Percentiles rank a stretch among this genome's conserved stretches.
phyloP scores from a whole-genome alignment of 345 rosid species.

The Dipteronia dyeriana region DNA sequence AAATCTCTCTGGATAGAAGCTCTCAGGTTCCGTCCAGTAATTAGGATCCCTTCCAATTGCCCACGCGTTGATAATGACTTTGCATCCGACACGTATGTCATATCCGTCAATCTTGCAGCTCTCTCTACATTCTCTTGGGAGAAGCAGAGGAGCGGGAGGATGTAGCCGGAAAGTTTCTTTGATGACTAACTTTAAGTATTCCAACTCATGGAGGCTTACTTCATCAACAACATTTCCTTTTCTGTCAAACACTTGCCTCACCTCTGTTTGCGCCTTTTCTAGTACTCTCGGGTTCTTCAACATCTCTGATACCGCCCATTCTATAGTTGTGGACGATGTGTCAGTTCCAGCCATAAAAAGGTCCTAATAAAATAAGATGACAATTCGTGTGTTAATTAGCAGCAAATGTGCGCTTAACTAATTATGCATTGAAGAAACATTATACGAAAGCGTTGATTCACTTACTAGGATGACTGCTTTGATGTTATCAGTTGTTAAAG shows the following conservation, averaged over 20 bases:
- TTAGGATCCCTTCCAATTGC: conserved; percentile 30
- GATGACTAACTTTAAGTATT: conserved; percentile 23
- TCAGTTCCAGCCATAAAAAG: conserved; percentile 21
- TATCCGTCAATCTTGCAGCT: conserved; percentile 17
- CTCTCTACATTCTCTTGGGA: conserved; percentile 32
- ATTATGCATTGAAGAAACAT: too few relatives aligned
- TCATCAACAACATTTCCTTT: conserved; percentile 24
- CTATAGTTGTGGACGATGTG: conserved; percentile 16
- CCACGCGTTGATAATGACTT: conserved; percentile 29
- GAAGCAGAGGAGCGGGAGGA: conserved; percentile 29
- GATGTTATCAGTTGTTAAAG: conserved; percentile 12
- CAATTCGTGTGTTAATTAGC: too few relatives aligned
- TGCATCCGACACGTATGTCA: conserved; percentile 13
- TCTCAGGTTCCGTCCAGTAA: conserved; percentile 28
- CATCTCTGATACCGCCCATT: conserved; percentile 35
- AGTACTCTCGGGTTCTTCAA: conserved; percentile 24
- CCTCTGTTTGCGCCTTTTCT: conserved; percentile 30
- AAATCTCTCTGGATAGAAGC: conserved; percentile 30
- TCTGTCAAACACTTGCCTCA: conserved; percentile 22
- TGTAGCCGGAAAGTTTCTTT: conserved; percentile 27
- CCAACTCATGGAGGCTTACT: conserved; percentile 20
- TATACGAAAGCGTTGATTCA: too few relatives aligned
- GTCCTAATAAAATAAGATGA: not conserved
- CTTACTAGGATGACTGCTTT: too few relatives aligned
- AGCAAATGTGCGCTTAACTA: too few relatives aligned